These are phyloP conservation scores for Moesziomyces aphidis DNA, from an alignment of 1,284 basidiomycete genomes.

Conservation along the genomic window DNA sequence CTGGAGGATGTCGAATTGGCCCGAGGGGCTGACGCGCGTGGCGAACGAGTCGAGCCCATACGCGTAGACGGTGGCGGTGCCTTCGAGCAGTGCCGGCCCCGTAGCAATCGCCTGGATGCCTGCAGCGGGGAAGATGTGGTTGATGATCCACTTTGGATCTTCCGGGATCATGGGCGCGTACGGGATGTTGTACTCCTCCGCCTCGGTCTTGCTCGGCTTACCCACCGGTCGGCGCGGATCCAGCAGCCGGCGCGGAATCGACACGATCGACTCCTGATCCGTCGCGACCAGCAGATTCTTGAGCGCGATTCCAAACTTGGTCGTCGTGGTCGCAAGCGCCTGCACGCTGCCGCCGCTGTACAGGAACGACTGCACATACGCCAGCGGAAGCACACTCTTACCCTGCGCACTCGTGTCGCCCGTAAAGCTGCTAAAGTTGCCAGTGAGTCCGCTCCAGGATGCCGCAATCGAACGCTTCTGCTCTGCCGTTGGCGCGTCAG, in stretches of 20 bases:
- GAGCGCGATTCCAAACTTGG: constrained; percentile 84
- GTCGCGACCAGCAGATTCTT: constrained; percentile 92
- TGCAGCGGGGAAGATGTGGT: constrained; percentile 75
- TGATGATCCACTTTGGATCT: constrained; percentile 80
- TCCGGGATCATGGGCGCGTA: constrained; percentile 83
- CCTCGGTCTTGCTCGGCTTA: constrained; percentile 81
- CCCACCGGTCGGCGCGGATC: constrained; percentile 83
- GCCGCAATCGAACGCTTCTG: constrained; percentile 11
- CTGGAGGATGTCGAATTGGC: constrained; percentile 87
- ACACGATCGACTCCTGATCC: constrained; percentile 78
- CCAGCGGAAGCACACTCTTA: constrained; percentile 32
- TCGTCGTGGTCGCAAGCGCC: constrained; percentile 77
- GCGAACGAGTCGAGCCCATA: constrained; percentile 89
- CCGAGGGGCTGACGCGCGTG: constrained; percentile 84
- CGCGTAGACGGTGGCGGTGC: constrained; percentile 87
- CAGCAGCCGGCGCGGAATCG: constrained; percentile 79
- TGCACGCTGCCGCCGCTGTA: constrained; percentile 75
- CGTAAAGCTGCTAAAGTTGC: constrained; percentile 46
- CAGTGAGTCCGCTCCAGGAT: constrained; percentile 32
- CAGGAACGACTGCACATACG: constrained; percentile 79
- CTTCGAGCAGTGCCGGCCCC: constrained; percentile 87
- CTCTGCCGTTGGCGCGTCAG: constrained; percentile 81
- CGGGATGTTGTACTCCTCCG: constrained; percentile 85
- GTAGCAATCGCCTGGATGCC: constrained; percentile 74
- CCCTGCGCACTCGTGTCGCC: constrained; percentile 20